These are phyloP conservation scores for Sarcocystis neurona DNA, from an alignment of 169 alveolate species.

Conservation along the genomic window DNA sequence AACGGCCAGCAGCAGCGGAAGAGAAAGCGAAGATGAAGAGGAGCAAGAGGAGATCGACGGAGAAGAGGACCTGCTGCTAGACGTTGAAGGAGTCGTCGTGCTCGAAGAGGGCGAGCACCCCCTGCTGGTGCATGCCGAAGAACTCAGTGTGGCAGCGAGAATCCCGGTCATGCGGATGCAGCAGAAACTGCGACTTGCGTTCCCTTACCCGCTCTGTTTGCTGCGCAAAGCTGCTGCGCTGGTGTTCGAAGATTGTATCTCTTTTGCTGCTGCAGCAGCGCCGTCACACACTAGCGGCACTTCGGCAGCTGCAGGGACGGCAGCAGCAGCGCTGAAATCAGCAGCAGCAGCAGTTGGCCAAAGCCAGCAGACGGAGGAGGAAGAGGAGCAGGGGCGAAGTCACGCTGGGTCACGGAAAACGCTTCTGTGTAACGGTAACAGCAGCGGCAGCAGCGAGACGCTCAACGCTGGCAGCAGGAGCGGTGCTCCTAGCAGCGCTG, in stretches of 20 bases:
- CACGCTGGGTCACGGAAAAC: not conserved
- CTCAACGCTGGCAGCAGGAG: not conserved
- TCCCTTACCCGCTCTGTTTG: not conserved
- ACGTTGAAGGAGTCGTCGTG: constrained; percentile 6
- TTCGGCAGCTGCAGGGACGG: not conserved
- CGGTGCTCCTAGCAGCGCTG: not conserved
- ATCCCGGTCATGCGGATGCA: not conserved
- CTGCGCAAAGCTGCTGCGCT: not conserved
- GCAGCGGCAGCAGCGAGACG: not conserved
- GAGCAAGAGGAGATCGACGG: not conserved
- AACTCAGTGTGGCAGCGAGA: not conserved
- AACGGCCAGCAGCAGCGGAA: not conserved
- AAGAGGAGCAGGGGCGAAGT: not conserved
- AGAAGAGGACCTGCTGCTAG: not conserved
- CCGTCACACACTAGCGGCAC: not conserved
- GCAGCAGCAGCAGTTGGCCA: not conserved
- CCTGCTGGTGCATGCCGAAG: constrained; percentile 37
- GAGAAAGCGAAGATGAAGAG: not conserved
- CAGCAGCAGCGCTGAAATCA: not conserved
- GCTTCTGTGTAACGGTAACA: too few relatives aligned
- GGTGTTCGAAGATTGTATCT: constrained; percentile 1
- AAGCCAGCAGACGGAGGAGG: not conserved
- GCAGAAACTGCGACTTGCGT: constrained; percentile 20
- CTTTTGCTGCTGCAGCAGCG: not conserved
- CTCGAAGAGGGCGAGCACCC: constrained; percentile 28